These are phyloP conservation scores for Brettanomyces bruxellensis DNA, from an alignment of 805 yeast genomes.

Conservation along the genomic window DNA sequence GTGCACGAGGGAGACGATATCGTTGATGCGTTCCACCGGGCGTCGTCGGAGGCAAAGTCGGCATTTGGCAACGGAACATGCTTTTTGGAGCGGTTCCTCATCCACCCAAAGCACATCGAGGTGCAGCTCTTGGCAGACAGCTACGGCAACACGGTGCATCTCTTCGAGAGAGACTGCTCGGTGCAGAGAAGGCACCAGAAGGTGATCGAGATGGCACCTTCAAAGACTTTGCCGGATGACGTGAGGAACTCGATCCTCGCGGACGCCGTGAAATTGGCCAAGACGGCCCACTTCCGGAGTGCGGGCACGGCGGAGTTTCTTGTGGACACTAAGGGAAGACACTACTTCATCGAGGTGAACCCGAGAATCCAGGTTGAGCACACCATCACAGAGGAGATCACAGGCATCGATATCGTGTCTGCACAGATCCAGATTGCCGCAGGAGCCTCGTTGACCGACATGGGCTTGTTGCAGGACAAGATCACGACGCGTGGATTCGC, in stretches of 20 bases:
- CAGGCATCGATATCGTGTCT: slow-evolving; percentile 95
- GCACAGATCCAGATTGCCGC: slow-evolving; percentile 99
- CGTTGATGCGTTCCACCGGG: slow-evolving; percentile 86
- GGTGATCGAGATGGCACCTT: slow-evolving; percentile 98
- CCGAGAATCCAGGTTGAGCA: slow-evolving; percentile 99
- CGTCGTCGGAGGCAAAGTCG: slow-evolving; percentile 86
- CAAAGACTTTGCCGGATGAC: slow-evolving; percentile 71
- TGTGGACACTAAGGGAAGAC: slow-evolving; percentile 89
- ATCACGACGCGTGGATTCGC: slow-evolving; percentile 97
- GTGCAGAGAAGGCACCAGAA: slow-evolving; percentile 99
- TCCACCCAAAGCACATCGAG: slow-evolving; percentile 95
- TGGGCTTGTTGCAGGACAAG: slow-evolving; percentile 89
- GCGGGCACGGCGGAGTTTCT: slow-evolving; percentile 99
- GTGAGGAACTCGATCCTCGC: slow-evolving; percentile 88
- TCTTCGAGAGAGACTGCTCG: slow-evolving; percentile 98
- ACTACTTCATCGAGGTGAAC: slow-evolving; percentile 95
- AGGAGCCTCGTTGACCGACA: slow-evolving; percentile 86
- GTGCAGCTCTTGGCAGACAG: slow-evolving; percentile 92
- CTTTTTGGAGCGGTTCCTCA: slow-evolving; percentile 90
- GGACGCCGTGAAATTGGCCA: slow-evolving; percentile 91
- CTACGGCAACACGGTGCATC: slow-evolving; percentile 89
- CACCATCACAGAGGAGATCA: slow-evolving; percentile 96
- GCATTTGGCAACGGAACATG: slow-evolving; percentile 99
- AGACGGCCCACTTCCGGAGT: slow-evolving; percentile 80
- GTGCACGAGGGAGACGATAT: slow-evolving; percentile 94